phyloP scores from a whole-genome alignment of 2,329 filamentous ascomycete genomes.

The Hirsutella thompsonii region DNA sequence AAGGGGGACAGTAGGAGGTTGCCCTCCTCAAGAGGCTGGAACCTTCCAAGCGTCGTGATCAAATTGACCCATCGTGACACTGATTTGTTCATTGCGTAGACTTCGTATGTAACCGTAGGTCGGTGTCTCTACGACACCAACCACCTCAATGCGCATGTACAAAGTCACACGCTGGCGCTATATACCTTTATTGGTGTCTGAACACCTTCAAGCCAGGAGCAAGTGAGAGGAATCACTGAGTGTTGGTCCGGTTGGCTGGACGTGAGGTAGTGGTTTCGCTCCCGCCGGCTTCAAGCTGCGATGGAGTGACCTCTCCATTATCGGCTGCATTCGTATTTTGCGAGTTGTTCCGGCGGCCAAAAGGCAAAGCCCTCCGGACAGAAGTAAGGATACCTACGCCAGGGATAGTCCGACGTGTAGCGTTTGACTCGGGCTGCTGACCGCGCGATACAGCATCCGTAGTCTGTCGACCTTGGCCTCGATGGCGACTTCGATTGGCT shows the following conservation, averaged over 20 bases:
- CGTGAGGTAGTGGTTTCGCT: not conserved
- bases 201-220: no score
- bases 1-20: not conserved
- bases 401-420: not conserved
- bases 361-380: constrained; percentile 18
- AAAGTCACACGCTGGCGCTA: no score
- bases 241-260: not conserved
- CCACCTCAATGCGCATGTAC: no score
- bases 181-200: no score
- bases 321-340: constrained; percentile 8
- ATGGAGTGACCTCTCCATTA: constrained; percentile 1
- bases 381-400: constrained; percentile 16
- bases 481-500: constrained; percentile 1
- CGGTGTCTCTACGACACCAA: no score
- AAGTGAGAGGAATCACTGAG: no score
- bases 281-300: not conserved
- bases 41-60: no score
- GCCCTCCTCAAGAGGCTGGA: no score
- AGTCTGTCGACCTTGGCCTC: constrained; percentile 2
- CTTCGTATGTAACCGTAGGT: no score
- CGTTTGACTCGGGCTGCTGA: constrained; percentile 1
- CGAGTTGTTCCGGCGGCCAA: constrained; percentile 15
- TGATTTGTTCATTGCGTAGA: no score
- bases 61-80: no score
- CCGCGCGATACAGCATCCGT: not conserved